Percentiles rank a stretch among this genome's conserved stretches.
phyloP scores from a whole-genome alignment of 306 rosid genomes.

The Parietaria judaica region DNA sequence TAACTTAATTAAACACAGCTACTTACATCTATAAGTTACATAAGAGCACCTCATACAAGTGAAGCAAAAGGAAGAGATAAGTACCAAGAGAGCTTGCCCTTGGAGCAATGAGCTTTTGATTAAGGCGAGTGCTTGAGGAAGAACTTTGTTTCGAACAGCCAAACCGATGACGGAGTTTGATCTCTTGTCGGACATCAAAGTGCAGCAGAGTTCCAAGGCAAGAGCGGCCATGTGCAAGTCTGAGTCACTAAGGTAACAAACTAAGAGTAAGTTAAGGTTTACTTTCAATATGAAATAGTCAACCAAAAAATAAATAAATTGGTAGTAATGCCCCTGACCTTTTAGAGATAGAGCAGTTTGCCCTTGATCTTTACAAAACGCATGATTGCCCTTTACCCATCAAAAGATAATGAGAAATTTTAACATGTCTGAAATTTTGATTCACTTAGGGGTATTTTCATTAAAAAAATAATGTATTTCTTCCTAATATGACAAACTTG shows the following conservation, averaged over 20 bases:
- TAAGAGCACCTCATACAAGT: conserved; percentile 17
- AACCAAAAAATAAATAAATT: neutral
- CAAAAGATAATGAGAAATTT: too few species aligned
- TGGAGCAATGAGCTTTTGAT: conserved; percentile 93
- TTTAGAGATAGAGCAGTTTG: too few species aligned
- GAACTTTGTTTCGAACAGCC: conserved; percentile 95
- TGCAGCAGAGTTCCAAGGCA: conserved; percentile 94
- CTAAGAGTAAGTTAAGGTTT: too few species aligned
- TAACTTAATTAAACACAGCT: too few species aligned
- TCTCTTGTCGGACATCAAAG: conserved; percentile 94
- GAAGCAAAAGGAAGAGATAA: conserved; percentile 14
- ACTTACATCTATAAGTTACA: too few species aligned
- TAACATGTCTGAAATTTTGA: neutral
- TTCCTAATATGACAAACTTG: too few species aligned
- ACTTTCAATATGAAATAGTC: conserved; percentile 3
- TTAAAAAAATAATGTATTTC: neutral
- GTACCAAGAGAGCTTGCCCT: conserved; percentile 94
- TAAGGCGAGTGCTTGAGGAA: conserved; percentile 85
- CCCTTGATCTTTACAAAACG: too few species aligned
- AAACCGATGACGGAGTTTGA: conserved; percentile 79
- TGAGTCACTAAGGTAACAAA: conserved; percentile 62
- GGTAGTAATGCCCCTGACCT: too few species aligned
- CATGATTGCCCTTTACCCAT: too few species aligned
- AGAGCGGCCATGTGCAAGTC: conserved; percentile 99
- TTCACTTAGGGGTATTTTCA: neutral